phyloP scores from a whole-genome alignment of 169 alveolate genomes.

The Babesia divergens region DNA sequence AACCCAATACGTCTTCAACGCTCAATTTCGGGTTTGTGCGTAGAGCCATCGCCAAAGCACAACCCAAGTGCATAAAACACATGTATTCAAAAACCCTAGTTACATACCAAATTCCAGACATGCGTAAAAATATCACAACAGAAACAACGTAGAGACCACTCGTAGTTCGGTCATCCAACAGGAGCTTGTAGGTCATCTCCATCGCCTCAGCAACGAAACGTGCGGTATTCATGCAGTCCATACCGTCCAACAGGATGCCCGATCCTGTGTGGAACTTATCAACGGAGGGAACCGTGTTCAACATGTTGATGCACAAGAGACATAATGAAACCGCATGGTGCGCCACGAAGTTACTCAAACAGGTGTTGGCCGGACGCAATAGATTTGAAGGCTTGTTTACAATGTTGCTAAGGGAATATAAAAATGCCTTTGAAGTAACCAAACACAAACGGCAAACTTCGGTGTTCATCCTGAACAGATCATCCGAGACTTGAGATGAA shows the following conservation, averaged over 20 bases:
- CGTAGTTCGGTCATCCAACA: constrained; percentile 22
- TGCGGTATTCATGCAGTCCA: constrained; percentile 43
- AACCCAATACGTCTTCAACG: constrained; percentile 34
- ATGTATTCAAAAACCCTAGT: constrained; percentile 29
- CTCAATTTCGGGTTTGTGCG: constrained; percentile 20
- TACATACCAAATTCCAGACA: constrained; percentile 31
- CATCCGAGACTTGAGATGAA: background rate
- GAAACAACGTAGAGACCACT: constrained; percentile 32
- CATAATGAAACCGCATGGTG: constrained; percentile 17
- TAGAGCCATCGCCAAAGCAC: constrained; percentile 39
- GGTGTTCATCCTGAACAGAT: constrained; percentile 17
- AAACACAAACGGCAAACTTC: constrained; percentile 45
- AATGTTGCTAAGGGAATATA: constrained; percentile 21
- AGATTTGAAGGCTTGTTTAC: constrained; percentile 11
- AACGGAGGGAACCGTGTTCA: background rate
- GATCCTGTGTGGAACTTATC: background rate
- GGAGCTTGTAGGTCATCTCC: constrained; percentile 55
- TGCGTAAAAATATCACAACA: constrained; percentile 9
- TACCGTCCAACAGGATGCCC: background rate
- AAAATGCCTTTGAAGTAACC: constrained; percentile 26
- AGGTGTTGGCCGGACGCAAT: background rate
- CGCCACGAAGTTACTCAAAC: constrained; percentile 15
- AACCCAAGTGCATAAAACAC: constrained; percentile 19
- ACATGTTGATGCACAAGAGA: constrained; percentile 26
- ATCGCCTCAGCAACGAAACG: constrained; percentile 47